Evolutionary conservation across 2,329 filamentous ascomycete species (phyloP), one percentile per base, ranked within the genome.

Genomic region (Colletotrichum destructivum): DNA sequence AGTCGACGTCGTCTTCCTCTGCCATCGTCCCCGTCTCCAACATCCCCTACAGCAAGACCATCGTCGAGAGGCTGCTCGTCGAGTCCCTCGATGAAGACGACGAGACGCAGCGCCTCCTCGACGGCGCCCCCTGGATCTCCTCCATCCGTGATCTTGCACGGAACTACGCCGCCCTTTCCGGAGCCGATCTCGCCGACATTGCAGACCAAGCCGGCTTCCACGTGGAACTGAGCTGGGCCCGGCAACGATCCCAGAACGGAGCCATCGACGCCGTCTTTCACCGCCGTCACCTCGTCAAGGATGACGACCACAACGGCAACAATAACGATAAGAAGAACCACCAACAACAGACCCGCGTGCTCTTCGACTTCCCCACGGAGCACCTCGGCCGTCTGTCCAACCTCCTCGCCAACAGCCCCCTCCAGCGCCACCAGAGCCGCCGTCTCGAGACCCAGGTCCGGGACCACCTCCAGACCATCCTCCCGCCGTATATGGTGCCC

Each of bases 141-240:
- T 16, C 57, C 3, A 21, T 62, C 21, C 46, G 65, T 2, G 4
- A 13, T 2, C 2, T 15, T 67, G 74, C 4, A 1, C 72, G 21
- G 15, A 0, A 62, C 55, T 13, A 47, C 62, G 4, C 75, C 73
- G 0, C 66, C 74, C 7, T 60, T 6, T 74, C 73, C 0, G 73
- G 74, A 0, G 12, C 66, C 3, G 76, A 78, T 2, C 60, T 79
- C 6, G 71, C 66, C 1, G 56, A 74, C 1, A 38, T 81, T 1
- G 76, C 76, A 2, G 5, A 79, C 42, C 73, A 75, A 38, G 76
- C 80, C n/a, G 85, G 85, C 23, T 88, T 84, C 70, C 76, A 82
- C 26, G 85, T 87, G 35, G 83, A 87, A 23, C 74, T 82, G 2
- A 81, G 82, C 63, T 86, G 85, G 73, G 87, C 86, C 0, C 78